phyloP scores from a whole-genome alignment of 2,329 filamentous ascomycete species.

The Cercospora zeina region DNA sequence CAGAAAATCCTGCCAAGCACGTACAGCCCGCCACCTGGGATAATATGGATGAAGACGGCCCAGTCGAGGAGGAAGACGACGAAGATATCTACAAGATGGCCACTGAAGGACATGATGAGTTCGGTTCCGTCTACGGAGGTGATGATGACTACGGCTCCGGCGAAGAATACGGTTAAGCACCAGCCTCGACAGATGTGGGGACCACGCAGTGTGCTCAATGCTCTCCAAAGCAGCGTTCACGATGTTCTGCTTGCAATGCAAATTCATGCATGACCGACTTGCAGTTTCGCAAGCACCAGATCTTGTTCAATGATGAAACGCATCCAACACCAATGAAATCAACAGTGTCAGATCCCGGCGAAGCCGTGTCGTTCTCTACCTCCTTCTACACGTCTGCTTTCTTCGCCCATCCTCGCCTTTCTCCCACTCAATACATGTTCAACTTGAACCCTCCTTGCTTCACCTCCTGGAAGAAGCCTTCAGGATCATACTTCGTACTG shows the following conservation, averaged over 20 bases:
- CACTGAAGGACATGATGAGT: constrained; percentile 16
- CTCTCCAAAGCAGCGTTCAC: not conserved
- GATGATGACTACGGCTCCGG: constrained; percentile 17
- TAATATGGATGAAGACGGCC: constrained; percentile 21
- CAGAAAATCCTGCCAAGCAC: constrained; percentile 17
- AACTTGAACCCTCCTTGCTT: constrained; percentile 22
- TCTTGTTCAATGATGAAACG: not conserved
- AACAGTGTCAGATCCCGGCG: no score
- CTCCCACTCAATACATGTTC: not conserved
- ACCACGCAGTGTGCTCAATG: no score
- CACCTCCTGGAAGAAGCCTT: constrained; percentile 19
- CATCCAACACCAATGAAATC: not conserved
- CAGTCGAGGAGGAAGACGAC: constrained; percentile 28
- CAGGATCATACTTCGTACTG: constrained; percentile 21
- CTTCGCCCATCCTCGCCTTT: not conserved
- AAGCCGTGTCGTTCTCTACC: no score
- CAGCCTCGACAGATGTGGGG: not conserved
- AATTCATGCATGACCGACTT: not conserved
- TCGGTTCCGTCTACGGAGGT: constrained; percentile 14
- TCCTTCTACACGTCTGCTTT: not conserved
- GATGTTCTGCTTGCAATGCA: not conserved
- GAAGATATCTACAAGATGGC: constrained; percentile 16
- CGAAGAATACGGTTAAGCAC: constrained; percentile 20
- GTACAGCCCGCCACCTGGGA: constrained; percentile 15
- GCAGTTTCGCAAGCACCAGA: not conserved